Evolutionary conservation across 345 rosid genomes (phyloP).

Genomic region (Cardamine resedifolia): DNA sequence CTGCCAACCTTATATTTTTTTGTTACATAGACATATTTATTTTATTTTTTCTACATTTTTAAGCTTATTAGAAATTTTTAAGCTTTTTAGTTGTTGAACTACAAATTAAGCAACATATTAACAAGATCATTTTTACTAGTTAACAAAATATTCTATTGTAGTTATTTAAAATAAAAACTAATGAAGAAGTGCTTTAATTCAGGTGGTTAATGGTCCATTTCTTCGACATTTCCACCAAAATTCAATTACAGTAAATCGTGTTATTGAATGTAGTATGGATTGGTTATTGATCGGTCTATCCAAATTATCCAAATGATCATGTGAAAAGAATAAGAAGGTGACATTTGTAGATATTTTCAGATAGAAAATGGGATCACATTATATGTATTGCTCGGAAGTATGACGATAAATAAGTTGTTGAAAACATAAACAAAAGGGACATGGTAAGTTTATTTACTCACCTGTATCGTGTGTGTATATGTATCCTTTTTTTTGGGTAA

Average conservation of each 20-base stretch:
- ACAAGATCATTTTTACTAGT: background rate
- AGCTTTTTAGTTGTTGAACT: too few species aligned
- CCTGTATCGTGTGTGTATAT: too few species aligned
- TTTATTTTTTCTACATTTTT: background rate
- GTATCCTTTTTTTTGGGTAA: too few species aligned
- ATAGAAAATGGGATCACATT: background rate
- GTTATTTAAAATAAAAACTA: background rate
- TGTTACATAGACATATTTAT: background rate
- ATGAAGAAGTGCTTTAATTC: background rate
- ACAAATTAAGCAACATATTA: background rate
- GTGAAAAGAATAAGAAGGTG: background rate
- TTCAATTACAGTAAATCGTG: too few species aligned
- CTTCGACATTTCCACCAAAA: too few species aligned
- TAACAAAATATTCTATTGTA: background rate
- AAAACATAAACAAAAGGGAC: background rate
- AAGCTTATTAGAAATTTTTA: background rate
- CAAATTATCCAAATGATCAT: too few species aligned
- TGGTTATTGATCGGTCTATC: too few species aligned
- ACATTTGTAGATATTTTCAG: background rate
- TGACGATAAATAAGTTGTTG: background rate
- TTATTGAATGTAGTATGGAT: too few species aligned
- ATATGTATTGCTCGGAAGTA: background rate
- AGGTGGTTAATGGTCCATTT: too few species aligned
- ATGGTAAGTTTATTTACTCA: too few species aligned
- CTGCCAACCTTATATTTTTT: background rate